Conservation (phyloP, 2,329 filamentous ascomycete species). For the Aureobasidium sp. region DNA sequence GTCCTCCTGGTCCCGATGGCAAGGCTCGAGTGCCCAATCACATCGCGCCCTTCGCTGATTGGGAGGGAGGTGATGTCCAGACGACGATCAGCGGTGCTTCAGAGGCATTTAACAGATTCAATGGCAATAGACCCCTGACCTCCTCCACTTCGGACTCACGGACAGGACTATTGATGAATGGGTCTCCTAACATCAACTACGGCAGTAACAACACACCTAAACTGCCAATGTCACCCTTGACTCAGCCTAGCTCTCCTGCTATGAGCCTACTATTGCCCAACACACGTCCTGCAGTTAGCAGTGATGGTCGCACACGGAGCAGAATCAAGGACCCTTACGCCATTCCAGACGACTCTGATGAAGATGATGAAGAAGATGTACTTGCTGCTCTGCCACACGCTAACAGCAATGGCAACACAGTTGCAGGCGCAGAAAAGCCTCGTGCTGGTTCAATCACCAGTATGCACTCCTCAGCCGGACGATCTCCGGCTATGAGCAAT, state of each 20-base stretch:
- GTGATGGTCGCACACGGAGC: constrained; percentile 60
- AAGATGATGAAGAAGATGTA: constrained; percentile 30
- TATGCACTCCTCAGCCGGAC: constrained; percentile 3
- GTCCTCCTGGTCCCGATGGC: constrained; percentile 50
- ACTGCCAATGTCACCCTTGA: neutral
- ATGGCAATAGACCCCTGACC: neutral
- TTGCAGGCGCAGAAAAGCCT: neutral
- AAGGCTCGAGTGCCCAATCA: constrained; percentile 10
- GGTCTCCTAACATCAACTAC: neutral
- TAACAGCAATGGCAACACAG: constrained; percentile 21
- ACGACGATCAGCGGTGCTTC: too few species aligned
- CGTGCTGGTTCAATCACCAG: neutral
- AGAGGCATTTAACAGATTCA: too few species aligned
- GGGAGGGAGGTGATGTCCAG: neutral
- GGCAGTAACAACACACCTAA: neutral
- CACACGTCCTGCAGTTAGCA: neutral
- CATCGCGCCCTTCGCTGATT: constrained; percentile 10
- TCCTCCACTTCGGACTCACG: constrained; percentile 53
- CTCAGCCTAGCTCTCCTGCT: neutral
- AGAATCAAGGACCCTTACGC: constrained; percentile 84
- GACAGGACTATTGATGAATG: constrained; percentile 51
- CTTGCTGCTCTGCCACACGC: constrained; percentile 32
- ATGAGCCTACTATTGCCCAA: neutral
- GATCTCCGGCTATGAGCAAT: neutral
- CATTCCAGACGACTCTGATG: constrained; percentile 54